Base-by-base conservation (phyloP, 805 yeast species). In the Metschnikowia baotianmanensis region DNA sequence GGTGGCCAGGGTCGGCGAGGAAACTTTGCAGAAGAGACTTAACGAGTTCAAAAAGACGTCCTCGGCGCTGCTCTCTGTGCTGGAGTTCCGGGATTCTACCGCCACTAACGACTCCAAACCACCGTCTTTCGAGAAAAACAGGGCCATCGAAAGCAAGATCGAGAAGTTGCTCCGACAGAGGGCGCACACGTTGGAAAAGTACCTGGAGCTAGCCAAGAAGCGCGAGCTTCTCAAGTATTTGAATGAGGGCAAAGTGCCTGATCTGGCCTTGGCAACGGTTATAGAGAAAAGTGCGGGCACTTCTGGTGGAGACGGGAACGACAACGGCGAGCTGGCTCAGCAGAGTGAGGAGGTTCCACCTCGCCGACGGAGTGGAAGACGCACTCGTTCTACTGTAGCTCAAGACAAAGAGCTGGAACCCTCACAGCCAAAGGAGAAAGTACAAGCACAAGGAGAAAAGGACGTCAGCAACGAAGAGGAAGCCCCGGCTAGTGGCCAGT, bases 1-100 rank as follows among this genome's bases (percentile, higher is more conserved):
- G 0, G 93, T 93, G 6, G 91, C 98, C 1, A 96, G 88, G 59
- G 90, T 93, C 19, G 96, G 96, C 5, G 95, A 88, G 54, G 93
- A 86, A 45, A 95, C 99, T 1, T 73, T 93, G 34, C 98, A 93
- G 59, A 77, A 86, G 50, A 75, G 99, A 51, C 73, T 93, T 50
- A 84, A 84, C 52, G 99, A 93, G 65, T 93, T 93, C 58, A 82
- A 80, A 50, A 71, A 72, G 38, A 89, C 98, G 0, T 68, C 76
- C 13, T 80, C 96, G 0, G 95, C 88, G 1, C 65, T 68, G 8
- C 63, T 91, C 46, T 79, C 96, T 0, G 81, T 93, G 15, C 72
- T 75, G 32, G 83, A 79, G 31, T 91, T 93, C 57, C 73, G 98
- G 52, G 75, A 69, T 16, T 68, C 74, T 2, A 61, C 56, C 28